Evolutionary conservation across 2,329 filamentous ascomycete genomes (phyloP).

Genomic region (Aspergillus spinulosporus): DNA sequence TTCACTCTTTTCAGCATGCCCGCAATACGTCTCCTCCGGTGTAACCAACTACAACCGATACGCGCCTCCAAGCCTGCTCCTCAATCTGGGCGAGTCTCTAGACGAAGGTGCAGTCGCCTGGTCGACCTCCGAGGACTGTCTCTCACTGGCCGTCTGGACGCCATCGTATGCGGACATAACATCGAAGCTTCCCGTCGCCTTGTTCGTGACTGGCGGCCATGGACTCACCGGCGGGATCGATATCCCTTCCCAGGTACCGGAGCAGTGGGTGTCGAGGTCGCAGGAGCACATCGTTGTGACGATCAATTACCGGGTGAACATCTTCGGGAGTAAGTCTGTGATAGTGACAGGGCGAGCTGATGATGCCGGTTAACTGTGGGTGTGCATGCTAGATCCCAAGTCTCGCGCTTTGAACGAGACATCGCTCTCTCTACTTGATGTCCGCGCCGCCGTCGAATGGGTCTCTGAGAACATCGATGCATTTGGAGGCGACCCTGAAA

Average conservation of each 20-base stretch:
- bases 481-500: background rate
- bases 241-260: background rate
- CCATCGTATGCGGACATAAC: background rate
- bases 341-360: too few species aligned
- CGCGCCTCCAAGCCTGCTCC: background rate
- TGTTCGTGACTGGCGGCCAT: background rate
- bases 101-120: background rate
- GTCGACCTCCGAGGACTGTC: background rate
- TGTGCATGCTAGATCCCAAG: background rate
- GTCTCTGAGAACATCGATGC: background rate
- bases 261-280: background rate
- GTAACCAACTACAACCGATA: background rate
- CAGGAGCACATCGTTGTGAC: background rate
- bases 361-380: too few species aligned
- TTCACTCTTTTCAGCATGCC: background rate
- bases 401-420: background rate
- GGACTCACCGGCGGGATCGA: background rate
- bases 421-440: background rate
- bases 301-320: slow-evolving; percentile 1
- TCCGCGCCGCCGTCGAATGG: background rate
- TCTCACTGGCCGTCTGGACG: background rate
- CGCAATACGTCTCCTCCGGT: background rate
- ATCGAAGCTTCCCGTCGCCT: background rate
- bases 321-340: background rate
- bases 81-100: background rate